Evolutionary conservation across 2,329 filamentous ascomycete species (phyloP).

Genomic region (Juglanconis sp.): DNA sequence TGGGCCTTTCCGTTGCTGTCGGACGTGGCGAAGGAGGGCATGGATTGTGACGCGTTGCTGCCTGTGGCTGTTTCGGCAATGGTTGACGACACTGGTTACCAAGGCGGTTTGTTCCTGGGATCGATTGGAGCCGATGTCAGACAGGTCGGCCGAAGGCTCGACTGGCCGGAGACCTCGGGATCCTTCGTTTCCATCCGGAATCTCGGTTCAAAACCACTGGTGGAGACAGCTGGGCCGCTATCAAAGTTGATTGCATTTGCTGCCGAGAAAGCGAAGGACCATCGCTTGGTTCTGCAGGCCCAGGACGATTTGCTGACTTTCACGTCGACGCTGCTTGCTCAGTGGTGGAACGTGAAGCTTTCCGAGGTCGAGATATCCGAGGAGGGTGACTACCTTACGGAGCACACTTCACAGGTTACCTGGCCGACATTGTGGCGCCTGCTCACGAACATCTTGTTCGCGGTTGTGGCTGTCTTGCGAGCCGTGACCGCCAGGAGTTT

Average conservation of each 20-base stretch:
- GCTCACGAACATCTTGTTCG: slow-evolving; percentile 72
- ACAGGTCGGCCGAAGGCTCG: slow-evolving; percentile 52
- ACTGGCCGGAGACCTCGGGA: slow-evolving; percentile 60
- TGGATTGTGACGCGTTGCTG: slow-evolving; percentile 69
- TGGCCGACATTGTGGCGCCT: slow-evolving; percentile 72
- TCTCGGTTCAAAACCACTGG: slow-evolving; percentile 58
- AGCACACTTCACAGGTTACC: slow-evolving; percentile 63
- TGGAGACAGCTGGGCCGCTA: slow-evolving; percentile 65
- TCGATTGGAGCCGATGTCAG: slow-evolving; percentile 66
- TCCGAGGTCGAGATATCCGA: slow-evolving; percentile 68
- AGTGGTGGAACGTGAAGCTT: slow-evolving; percentile 73
- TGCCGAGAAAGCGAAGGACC: slow-evolving; percentile 46
- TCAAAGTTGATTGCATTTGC: slow-evolving; percentile 64
- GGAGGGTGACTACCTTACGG: slow-evolving; percentile 60
- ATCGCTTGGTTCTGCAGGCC: slow-evolving; percentile 23
- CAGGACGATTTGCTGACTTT: slow-evolving; percentile 66
- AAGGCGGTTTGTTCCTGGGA: slow-evolving; percentile 71
- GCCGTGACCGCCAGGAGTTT: slow-evolving; percentile 65
- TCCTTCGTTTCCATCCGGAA: slow-evolving; percentile 59
- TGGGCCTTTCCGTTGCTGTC: slow-evolving; percentile 73
- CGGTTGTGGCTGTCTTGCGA: slow-evolving; percentile 70
- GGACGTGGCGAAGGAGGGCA: slow-evolving; percentile 50
- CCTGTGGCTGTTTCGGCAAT: slow-evolving; percentile 67
- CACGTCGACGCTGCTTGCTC: slow-evolving; percentile 60
- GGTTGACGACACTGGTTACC: slow-evolving; percentile 69